A percentile compares a stretch with the other conserved stretches of the same genome.
Conservation (phyloP, 495 filamentous ascomycete genomes). For the Talaromyces thailandensis region DNA sequence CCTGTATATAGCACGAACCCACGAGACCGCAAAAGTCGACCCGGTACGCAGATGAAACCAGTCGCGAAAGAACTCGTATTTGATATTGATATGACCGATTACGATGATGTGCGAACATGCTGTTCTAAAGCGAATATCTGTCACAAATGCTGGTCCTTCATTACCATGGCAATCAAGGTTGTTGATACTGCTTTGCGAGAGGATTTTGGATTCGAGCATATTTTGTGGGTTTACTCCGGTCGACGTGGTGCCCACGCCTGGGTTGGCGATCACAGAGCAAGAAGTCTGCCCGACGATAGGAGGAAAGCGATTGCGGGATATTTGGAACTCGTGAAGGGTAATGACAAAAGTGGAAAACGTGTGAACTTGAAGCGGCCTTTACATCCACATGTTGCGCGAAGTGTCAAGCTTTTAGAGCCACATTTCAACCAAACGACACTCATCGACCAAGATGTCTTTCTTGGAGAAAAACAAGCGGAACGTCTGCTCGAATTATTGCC, state of each 20-base stretch:
- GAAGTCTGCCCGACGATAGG: conserved; percentile 73
- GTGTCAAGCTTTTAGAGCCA: conserved; percentile 68
- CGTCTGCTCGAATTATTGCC: conserved; percentile 72
- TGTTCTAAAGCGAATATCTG: conserved; percentile 92
- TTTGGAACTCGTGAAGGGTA: conserved; percentile 77
- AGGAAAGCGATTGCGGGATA: conserved; percentile 78
- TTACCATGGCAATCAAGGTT: conserved; percentile 94
- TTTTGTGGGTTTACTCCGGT: conserved; percentile 97
- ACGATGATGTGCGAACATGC: conserved; percentile 93
- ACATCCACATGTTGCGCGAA: conserved; percentile 83
- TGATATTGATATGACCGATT: conserved; percentile 98
- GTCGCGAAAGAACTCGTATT: conserved; percentile 90
- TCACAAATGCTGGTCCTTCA: conserved; percentile 89
- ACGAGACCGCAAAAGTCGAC: conserved; percentile 80
- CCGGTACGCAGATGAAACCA: conserved; percentile 56
- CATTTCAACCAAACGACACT: conserved; percentile 79
- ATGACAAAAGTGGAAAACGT: conserved; percentile 75
- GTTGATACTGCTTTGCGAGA: conserved; percentile 78
- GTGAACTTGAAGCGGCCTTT: conserved; percentile 79
- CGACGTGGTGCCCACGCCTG: conserved; percentile 95
- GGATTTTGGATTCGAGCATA: conserved; percentile 92
- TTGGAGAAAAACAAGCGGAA: conserved; percentile 52
- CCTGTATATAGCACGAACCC: conserved; percentile 92
- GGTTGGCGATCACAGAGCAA: conserved; percentile 89
- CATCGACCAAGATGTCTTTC: conserved; percentile 78